phyloP scores from a whole-genome alignment of 768 basidiomycete genomes.

The Tricholomella constricta region DNA sequence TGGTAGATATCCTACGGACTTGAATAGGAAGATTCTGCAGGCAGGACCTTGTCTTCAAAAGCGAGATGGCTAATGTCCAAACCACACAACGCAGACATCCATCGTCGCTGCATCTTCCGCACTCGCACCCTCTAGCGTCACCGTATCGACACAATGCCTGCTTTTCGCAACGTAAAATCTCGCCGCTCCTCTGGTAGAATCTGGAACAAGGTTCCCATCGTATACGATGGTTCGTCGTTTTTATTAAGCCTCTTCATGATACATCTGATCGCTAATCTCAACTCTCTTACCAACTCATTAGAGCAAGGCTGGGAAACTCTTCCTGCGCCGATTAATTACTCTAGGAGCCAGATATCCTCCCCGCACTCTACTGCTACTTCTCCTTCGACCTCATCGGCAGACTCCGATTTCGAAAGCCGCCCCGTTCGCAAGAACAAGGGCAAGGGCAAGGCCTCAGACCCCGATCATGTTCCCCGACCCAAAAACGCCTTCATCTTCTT shows the following conservation, averaged over 20 bases:
- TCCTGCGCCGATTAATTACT: neutral
- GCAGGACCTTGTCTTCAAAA: conserved; percentile 20
- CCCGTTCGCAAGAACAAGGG: conserved; percentile 9
- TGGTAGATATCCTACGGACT: conserved; percentile 24
- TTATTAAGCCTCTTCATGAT: conserved; percentile 3
- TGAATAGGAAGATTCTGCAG: conserved; percentile 21
- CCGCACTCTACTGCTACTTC: conserved; percentile 12
- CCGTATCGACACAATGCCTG: conserved; percentile 26
- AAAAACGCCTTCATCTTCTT: conserved; percentile 43
- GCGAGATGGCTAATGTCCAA: conserved; percentile 12
- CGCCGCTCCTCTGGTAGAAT: conserved; percentile 26
- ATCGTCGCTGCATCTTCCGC: neutral
- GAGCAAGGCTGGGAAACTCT: conserved; percentile 24
- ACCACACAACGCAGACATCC: neutral
- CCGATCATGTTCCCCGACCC: conserved; percentile 33
- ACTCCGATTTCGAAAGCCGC: conserved; percentile 8
- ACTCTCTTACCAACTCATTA: too few relatives aligned
- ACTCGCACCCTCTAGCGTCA: neutral
- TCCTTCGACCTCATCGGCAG: conserved; percentile 12
- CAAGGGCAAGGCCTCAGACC: conserved; percentile 16
- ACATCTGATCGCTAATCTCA: neutral
- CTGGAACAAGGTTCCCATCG: conserved; percentile 19
- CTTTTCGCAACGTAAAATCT: conserved; percentile 26
- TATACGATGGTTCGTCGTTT: conserved; percentile 25
- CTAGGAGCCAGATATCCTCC: conserved; percentile 4